phyloP scores from a whole-genome alignment of 352 stramenopile genomes.

The Phytophthora aleatoria region DNA sequence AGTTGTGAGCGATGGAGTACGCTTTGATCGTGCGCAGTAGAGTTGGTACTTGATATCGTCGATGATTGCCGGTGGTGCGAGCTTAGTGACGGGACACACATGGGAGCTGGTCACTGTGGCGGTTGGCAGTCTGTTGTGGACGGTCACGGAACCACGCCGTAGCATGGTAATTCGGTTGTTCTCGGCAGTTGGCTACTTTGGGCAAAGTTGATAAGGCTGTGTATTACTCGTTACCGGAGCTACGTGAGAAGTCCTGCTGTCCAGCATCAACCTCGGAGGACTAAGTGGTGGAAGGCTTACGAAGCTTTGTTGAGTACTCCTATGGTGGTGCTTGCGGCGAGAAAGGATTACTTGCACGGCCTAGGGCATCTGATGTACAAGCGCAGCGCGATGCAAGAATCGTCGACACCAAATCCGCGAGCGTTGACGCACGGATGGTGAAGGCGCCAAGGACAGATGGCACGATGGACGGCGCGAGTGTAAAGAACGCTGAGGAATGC shows the following conservation, averaged over 20 bases:
- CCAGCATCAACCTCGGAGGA: neutral
- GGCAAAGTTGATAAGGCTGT: neutral
- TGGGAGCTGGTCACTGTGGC: neutral
- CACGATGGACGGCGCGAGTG: too few relatives aligned
- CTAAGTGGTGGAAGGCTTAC: neutral
- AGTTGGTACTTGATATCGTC: too few relatives aligned
- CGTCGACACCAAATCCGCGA: too few relatives aligned
- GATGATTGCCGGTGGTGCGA: too few relatives aligned
- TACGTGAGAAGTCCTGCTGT: neutral
- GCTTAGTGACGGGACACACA: too few relatives aligned
- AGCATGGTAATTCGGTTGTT: neutral
- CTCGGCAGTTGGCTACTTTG: neutral
- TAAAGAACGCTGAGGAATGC: too few relatives aligned
- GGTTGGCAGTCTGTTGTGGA: neutral
- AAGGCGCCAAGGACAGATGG: too few relatives aligned
- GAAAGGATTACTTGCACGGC: neutral
- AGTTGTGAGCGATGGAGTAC: too few relatives aligned
- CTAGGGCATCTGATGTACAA: neutral
- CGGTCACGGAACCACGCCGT: neutral
- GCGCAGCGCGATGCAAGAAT: too few relatives aligned
- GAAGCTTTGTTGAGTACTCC: neutral
- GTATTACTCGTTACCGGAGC: neutral
- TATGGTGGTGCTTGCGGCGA: neutral
- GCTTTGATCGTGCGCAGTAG: too few relatives aligned
- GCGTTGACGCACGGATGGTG: too few relatives aligned